Percentiles rank a stretch among this genome's conserved stretches.
These are phyloP conservation scores for Cucumis variabilis DNA, from an alignment of 331 rosid species.

Conservation along the genomic window DNA sequence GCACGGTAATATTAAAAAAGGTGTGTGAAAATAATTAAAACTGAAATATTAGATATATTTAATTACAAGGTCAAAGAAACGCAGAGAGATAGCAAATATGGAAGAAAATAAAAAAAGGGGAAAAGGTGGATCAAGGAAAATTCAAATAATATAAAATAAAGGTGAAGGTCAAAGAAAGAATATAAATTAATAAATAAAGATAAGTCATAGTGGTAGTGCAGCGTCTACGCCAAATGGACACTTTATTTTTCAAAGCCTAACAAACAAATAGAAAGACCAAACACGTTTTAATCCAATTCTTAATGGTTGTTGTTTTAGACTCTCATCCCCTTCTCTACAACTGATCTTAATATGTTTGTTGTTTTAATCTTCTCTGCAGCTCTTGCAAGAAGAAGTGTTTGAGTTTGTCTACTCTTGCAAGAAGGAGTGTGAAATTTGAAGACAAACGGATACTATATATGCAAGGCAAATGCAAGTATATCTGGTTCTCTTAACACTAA, in stretches of 20 bases:
- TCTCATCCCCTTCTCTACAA: not conserved
- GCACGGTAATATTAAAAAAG: not conserved
- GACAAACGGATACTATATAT: too few relatives aligned
- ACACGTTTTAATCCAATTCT: conserved; percentile 3
- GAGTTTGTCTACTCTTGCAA: too few relatives aligned
- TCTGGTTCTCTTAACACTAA: too few relatives aligned
- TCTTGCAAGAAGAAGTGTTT: too few relatives aligned
- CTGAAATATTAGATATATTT: not conserved
- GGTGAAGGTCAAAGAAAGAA: not conserved
- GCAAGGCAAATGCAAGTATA: too few relatives aligned
- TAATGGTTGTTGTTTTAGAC: not conserved
- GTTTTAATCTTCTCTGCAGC: too few relatives aligned
- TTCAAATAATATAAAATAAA: not conserved
- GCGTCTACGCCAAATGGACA: not conserved
- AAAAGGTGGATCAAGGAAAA: not conserved
- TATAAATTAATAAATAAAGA: not conserved
- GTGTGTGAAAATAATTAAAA: not conserved
- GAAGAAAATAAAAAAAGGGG: not conserved
- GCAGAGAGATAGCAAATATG: not conserved
- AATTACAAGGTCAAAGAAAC: not conserved
- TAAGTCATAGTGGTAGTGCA: not conserved
- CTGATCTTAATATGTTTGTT: too few relatives aligned
- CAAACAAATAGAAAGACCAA: not conserved
- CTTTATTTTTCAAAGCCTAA: not conserved
- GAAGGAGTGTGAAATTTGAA: too few relatives aligned